Percentiles rank a stretch among this genome's conserved stretches.
Conservation (phyloP, 371 early-diverging fungal genomes). For the Mortierella sp. region DNA sequence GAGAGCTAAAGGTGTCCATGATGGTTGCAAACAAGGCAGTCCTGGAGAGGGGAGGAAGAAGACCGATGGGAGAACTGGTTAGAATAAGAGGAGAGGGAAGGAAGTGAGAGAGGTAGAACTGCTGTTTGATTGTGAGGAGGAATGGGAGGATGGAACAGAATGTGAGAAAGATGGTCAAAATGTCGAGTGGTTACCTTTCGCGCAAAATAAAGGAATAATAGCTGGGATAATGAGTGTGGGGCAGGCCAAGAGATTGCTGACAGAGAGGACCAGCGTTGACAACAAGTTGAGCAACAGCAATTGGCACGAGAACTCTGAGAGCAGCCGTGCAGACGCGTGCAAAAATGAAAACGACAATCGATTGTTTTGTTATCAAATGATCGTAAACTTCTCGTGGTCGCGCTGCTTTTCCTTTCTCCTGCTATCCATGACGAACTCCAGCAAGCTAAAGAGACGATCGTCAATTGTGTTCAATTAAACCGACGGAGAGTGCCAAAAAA, state of each 20-base stretch:
- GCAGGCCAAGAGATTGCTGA: background rate
- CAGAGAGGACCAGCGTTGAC: conserved; percentile 3
- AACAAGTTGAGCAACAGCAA: background rate
- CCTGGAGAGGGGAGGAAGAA: background rate
- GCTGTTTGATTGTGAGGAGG: background rate
- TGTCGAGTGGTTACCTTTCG: background rate
- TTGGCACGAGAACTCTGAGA: conserved; percentile 1
- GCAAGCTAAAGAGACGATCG: background rate
- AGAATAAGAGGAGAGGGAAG: background rate
- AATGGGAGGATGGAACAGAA: background rate
- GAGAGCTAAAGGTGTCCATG: conserved; percentile 10
- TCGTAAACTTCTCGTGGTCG: background rate
- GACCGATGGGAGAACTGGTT: background rate
- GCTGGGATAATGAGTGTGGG: background rate
- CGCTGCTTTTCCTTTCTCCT: too few relatives aligned
- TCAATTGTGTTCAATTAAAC: background rate
- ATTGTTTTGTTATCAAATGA: conserved; percentile 9
- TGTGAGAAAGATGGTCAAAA: conserved; percentile 3
- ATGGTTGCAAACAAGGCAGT: conserved; percentile 49
- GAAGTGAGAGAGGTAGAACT: background rate
- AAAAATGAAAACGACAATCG: background rate
- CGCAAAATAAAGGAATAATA: background rate
- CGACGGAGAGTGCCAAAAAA: background rate
- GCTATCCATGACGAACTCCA: background rate
- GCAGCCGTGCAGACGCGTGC: conserved; percentile 7